A percentile compares a stretch with the other conserved stretches of the same genome.
Evolutionary conservation across 257 asterid genomes (phyloP).

Genomic region (Rhazya stricta): DNA sequence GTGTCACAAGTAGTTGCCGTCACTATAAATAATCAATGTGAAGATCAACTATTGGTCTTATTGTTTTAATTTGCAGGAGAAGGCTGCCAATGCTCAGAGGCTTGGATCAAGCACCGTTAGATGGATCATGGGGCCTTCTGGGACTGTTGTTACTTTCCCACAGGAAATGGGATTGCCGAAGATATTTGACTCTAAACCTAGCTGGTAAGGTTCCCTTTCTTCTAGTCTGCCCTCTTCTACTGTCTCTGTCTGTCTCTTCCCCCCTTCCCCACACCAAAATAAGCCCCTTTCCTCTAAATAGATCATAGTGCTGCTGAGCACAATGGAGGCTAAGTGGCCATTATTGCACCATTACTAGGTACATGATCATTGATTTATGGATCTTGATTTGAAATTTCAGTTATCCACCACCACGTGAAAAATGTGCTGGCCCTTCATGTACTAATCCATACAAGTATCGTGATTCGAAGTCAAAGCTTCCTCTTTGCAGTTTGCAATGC

Average conservation of each 20-base stretch:
- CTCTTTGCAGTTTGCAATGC: conserved; percentile 95
- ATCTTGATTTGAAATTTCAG: conserved; percentile 43
- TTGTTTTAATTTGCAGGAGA: conserved; percentile 45
- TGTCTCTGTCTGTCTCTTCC: background rate
- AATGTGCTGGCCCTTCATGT: conserved; percentile 86
- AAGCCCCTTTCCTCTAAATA: background rate
- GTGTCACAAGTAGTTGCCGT: background rate
- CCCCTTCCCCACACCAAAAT: background rate
- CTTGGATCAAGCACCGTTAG: conserved; percentile 66
- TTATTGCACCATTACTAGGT: background rate
- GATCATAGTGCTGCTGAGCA: no score
- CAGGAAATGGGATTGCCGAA: conserved; percentile 77
- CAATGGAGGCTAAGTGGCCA: background rate
- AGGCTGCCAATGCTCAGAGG: conserved; percentile 57
- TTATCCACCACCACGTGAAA: conserved; percentile 89
- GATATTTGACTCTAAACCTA: conserved; percentile 48
- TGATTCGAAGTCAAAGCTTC: conserved; percentile 83
- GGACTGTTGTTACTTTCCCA: conserved; percentile 80
- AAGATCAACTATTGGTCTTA: background rate
- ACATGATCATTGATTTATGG: conserved; percentile 7
- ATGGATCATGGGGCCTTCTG: conserved; percentile 73
- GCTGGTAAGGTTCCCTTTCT: conserved; percentile 33
- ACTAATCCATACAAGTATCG: conserved; percentile 83
- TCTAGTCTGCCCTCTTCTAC: no score
- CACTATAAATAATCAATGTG: background rate